Conservation (phyloP, 306 rosid species). For the Calophaca sinica region DNA sequence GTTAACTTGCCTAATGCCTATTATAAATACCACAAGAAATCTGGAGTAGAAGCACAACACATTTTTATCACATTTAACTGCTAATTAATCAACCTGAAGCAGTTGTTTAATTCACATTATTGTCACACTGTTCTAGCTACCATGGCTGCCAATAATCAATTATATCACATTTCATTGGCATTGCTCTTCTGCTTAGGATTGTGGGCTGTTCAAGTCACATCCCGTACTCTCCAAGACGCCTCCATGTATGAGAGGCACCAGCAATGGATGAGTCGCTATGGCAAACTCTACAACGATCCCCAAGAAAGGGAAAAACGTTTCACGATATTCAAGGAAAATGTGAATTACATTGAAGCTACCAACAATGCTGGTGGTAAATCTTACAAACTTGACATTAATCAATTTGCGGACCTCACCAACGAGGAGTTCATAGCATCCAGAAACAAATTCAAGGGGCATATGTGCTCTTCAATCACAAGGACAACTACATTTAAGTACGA, state of each 20-base stretch:
- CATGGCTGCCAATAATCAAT: slow-evolving; percentile 45
- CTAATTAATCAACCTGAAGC: not conserved
- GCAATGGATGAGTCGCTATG: slow-evolving; percentile 52
- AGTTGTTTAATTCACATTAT: not conserved
- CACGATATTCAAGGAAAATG: slow-evolving; percentile 45
- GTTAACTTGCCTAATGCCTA: not conserved
- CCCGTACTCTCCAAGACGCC: slow-evolving; percentile 50
- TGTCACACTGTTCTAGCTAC: not conserved
- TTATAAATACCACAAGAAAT: slow-evolving; percentile 30
- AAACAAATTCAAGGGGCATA: slow-evolving; percentile 55
- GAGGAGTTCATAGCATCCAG: slow-evolving; percentile 56
- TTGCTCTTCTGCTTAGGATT: slow-evolving; percentile 44
- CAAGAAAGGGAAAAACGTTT: slow-evolving; percentile 45
- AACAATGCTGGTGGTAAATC: slow-evolving; percentile 44
- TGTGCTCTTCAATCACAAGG: slow-evolving; percentile 43
- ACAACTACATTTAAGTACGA: slow-evolving; percentile 49
- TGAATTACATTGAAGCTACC: slow-evolving; percentile 42
- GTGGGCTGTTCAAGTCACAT: slow-evolving; percentile 44
- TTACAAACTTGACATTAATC: slow-evolving; percentile 50
- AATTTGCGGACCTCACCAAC: slow-evolving; percentile 56
- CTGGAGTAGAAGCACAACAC: not conserved
- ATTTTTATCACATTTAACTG: slow-evolving; percentile 15
- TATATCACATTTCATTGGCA: slow-evolving; percentile 32
- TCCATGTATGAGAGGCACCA: slow-evolving; percentile 48
- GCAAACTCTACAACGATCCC: slow-evolving; percentile 19